phyloP scores from a whole-genome alignment of 169 alveolate species.

The Cytauxzoon felis region DNA sequence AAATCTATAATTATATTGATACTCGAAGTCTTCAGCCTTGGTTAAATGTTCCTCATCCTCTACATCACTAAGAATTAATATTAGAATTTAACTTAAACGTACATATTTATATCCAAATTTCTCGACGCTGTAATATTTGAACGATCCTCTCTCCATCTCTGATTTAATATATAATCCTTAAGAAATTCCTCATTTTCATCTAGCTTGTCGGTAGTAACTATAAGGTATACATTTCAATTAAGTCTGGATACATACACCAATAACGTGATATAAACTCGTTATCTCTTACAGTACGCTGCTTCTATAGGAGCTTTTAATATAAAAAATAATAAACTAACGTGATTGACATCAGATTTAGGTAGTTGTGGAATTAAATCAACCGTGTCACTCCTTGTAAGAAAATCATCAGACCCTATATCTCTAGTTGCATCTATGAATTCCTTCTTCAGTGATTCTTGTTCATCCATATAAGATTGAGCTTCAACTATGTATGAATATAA shows the following conservation, averaged over 20 bases:
- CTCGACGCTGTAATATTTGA: slow-evolving; percentile 30
- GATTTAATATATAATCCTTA: slow-evolving; percentile 72
- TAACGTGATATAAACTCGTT: slow-evolving; percentile 47
- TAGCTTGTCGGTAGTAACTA: slow-evolving; percentile 56
- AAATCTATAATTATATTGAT: slow-evolving; percentile 62
- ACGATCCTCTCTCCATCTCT: slow-evolving; percentile 75
- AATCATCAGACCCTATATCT: slow-evolving; percentile 58
- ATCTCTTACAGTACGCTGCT: slow-evolving; percentile 10
- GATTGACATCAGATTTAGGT: too few species aligned
- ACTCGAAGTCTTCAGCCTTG: slow-evolving; percentile 69
- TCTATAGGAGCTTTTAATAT: slow-evolving; percentile 29
- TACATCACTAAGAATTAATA: slow-evolving; percentile 30
- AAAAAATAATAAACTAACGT: slow-evolving; percentile 27
- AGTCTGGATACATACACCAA: slow-evolving; percentile 26
- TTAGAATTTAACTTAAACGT: not conserved
- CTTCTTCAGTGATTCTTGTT: slow-evolving; percentile 66
- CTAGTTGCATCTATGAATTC: slow-evolving; percentile 64
- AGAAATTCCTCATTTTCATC: slow-evolving; percentile 72
- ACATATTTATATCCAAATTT: not conserved
- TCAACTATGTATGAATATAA: too few species aligned
- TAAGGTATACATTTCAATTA: not conserved
- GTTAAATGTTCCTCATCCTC: slow-evolving; percentile 68
- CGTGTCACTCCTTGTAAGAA: slow-evolving; percentile 45
- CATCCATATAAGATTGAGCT: slow-evolving; percentile 47
- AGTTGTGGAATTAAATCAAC: slow-evolving; percentile 51